Evolutionary conservation across 2,329 filamentous ascomycete species (phyloP).

Genomic region (Fusarium subglutinans): DNA sequence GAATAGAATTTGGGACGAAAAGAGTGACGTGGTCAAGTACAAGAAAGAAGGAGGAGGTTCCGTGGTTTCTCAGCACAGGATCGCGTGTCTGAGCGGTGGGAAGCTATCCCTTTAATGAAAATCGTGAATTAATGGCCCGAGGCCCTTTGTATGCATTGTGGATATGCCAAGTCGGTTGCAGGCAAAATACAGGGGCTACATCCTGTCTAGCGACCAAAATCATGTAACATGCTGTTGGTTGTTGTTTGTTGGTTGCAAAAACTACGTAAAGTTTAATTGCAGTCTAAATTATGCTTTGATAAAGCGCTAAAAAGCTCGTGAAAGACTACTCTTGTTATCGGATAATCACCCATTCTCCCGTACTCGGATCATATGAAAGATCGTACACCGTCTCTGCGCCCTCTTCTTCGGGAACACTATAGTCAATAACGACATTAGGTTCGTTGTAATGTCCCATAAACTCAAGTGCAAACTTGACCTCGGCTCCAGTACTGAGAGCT

Average conservation of each 20-base stretch:
- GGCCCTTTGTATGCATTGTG: background rate
- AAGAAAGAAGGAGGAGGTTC: background rate
- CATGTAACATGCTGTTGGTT: background rate
- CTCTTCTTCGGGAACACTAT: background rate
- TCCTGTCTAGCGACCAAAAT: background rate
- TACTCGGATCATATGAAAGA: constrained; percentile 23
- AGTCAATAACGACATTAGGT: constrained; percentile 45
- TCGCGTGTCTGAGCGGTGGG: background rate
- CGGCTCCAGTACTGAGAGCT: constrained; percentile 29
- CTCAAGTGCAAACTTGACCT: constrained; percentile 52
- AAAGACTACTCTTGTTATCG: background rate
- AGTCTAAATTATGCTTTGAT: background rate
- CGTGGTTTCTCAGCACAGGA: background rate
- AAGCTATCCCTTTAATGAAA: background rate
- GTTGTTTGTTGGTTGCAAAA: background rate
- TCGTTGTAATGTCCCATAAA: constrained; percentile 60
- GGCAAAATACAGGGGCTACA: background rate
- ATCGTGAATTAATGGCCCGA: background rate
- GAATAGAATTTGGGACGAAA: background rate
- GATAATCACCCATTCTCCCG: constrained; percentile 16
- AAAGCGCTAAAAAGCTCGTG: background rate
- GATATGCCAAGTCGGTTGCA: background rate
- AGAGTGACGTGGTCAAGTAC: background rate
- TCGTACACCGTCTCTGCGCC: background rate
- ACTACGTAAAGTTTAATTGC: background rate